Evolutionary conservation across 768 basidiomycete genomes (phyloP), one percentile per base, ranked within the genome.

Genomic region (Naganishia vaughanmartiniae): DNA sequence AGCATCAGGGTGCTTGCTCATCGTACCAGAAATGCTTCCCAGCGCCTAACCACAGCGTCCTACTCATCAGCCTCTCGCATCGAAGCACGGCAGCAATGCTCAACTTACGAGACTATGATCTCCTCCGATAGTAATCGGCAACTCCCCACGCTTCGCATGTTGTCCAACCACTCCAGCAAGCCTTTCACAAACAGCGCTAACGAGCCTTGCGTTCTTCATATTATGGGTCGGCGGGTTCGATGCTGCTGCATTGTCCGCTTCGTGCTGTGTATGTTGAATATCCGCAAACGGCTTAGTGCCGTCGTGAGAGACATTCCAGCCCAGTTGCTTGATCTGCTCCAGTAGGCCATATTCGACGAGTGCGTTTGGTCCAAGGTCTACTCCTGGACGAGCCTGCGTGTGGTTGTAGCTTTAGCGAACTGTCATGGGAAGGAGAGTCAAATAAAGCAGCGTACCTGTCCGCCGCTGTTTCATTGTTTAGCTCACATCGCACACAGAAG

Each of bases 1-100:
- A 1, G 84, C 83, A 70, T 85, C 82, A 24, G 84, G 84, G 75
- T 84, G 82, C 54, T 80, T 80, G 57, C 78, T 86, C 39, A 94
- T 82, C 6, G 91, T 93, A 31, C 95, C 96, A 2, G 89, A 89
- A 69, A 98, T 91, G 26, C 96, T 98, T 14, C 93, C 96, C 89
- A 97, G 89, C 0, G 93, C 89, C 86, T 88, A 74, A 36, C 12
- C 34, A 12, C 1, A 19, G 6, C 11, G 65, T 63, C 30, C 45
- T 36, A 34, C 48, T 46, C 48, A 45, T 63, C 56, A 68, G 67
- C 36, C 24, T 4, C 24, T 6, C 39, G 1, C n/a, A 3, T 9
- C 26, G n/a, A 45, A 6, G 17, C n/a, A 30, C 19, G 30, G 4
- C 33, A 21, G 21, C 12, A 34, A 10, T 7, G 31, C n/a, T n/a